A percentile compares a stretch with the other conserved stretches of the same genome.
Conservation (phyloP, 768 basidiomycete genomes). For the Dentipellis sp. region DNA sequence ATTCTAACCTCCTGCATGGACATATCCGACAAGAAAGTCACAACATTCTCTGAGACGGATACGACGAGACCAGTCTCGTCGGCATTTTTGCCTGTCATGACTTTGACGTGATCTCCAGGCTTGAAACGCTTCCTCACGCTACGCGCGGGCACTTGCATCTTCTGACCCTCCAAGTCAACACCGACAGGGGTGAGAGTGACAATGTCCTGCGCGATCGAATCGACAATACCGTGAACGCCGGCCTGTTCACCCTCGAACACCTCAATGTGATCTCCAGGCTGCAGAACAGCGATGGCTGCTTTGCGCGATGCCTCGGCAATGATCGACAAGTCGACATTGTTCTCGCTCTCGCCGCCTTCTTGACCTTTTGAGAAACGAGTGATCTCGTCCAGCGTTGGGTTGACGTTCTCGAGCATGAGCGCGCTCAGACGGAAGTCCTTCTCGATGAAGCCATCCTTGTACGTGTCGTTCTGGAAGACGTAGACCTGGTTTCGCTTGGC, state of each 20-base stretch:
- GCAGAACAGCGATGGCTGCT: conserved; percentile 87
- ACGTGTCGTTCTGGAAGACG: conserved; percentile 90
- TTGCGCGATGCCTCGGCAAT: conserved; percentile 91
- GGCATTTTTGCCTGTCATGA: conserved; percentile 89
- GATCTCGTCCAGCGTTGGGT: conserved; percentile 95
- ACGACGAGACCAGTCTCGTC: conserved; percentile 97
- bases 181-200: conserved; percentile 77
- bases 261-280: conserved; percentile 96
- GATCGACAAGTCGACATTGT: conserved; percentile 75
- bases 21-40: conserved; percentile 97
- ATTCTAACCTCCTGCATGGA: conserved; percentile 78
- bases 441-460: conserved; percentile 90
- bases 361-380: conserved; percentile 76
- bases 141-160: conserved; percentile 77
- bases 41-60: conserved; percentile 79
- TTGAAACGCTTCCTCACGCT: conserved; percentile 94
- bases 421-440: conserved; percentile 86
- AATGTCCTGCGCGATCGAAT: conserved; percentile 79
- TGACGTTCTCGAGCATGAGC: conserved; percentile 78
- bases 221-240: conserved; percentile 87
- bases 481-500: conserved; percentile 65
- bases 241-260: conserved; percentile 96
- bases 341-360: conserved; percentile 58
- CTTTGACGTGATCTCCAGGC: conserved; percentile 97
- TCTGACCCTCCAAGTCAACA: conserved; percentile 77